Percentiles rank a stretch among this genome's conserved stretches.
Evolutionary conservation across 2,329 filamentous ascomycete species (phyloP).

Genomic region (Fusarium poae): DNA sequence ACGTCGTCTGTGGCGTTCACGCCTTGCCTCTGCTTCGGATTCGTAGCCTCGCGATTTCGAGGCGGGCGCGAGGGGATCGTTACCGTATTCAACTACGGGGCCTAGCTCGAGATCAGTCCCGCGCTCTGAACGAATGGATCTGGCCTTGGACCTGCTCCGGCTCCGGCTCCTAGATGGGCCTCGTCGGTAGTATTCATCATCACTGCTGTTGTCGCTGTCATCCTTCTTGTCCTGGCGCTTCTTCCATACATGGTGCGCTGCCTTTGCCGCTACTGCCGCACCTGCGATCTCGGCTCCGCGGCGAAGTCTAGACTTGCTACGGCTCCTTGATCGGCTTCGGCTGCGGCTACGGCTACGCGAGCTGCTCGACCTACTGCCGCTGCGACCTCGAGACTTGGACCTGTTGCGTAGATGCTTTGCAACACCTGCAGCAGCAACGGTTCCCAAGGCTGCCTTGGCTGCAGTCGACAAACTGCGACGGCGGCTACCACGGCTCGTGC

Average conservation of each 20-base stretch:
- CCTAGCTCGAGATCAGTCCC: conserved; percentile 75
- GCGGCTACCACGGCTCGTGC: conserved; percentile 52
- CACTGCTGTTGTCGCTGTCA: conserved; percentile 51
- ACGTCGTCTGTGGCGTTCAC: conserved; percentile 56
- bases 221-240: conserved; percentile 72
- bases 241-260: conserved; percentile 72
- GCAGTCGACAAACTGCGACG: conserved; percentile 62
- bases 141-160: conserved; percentile 66
- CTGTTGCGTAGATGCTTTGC: conserved; percentile 69
- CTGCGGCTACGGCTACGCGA: conserved; percentile 29
- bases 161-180: conserved; percentile 55
- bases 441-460: conserved; percentile 70
- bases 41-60: conserved; percentile 59
- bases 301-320: conserved; percentile 62
- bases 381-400: conserved; percentile 57
- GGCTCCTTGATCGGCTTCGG: conserved; percentile 43
- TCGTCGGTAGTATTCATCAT: conserved; percentile 55
- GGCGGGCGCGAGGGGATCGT: conserved; percentile 64
- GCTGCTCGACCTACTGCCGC: conserved; percentile 43
- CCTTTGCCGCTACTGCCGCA: conserved; percentile 70
- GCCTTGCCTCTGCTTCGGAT: conserved; percentile 62
- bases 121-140: conserved; percentile 64
- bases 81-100: conserved; percentile 74
- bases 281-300: conserved; percentile 72
- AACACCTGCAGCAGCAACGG: conserved; percentile 69